phyloP scores from a whole-genome alignment of 2,329 filamentous ascomycete genomes.

The Bipolaris zeicola region DNA sequence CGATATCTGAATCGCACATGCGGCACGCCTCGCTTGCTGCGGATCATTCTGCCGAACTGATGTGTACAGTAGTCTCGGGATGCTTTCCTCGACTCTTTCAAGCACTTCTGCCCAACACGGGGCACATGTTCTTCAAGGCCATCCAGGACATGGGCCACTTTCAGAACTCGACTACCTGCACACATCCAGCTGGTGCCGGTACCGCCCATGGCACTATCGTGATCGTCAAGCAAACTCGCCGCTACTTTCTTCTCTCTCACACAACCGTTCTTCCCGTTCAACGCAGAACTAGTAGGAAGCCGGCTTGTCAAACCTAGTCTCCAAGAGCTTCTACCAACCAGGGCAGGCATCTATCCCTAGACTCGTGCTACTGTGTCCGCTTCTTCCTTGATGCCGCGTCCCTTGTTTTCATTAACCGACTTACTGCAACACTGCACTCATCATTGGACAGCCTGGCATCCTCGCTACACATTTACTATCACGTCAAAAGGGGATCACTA shows the following conservation, averaged over 20 bases:
- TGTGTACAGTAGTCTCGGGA: background rate
- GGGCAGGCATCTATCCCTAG: background rate
- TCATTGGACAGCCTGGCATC: background rate
- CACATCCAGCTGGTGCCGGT: background rate
- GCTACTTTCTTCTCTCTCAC: too few relatives aligned
- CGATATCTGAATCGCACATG: background rate
- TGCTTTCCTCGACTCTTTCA: background rate
- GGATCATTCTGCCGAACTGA: background rate
- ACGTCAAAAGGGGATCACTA: background rate
- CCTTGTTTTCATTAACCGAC: background rate
- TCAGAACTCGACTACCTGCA: background rate
- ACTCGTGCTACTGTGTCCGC: background rate
- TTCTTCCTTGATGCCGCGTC: background rate
- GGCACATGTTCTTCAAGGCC: background rate
- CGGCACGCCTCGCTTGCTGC: background rate
- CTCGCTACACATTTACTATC: background rate
- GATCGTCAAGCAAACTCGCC: too few relatives aligned
- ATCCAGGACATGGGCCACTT: background rate
- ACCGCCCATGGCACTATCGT: background rate
- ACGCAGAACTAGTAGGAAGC: constrained; percentile 1
- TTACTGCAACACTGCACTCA: background rate
- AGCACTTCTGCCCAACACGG: background rate
- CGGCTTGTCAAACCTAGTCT: background rate
- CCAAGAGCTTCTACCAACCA: background rate
- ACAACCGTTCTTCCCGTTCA: background rate